Base-by-base conservation (phyloP, 495 filamentous ascomycete species). In the Aspergillus campestris region DNA sequence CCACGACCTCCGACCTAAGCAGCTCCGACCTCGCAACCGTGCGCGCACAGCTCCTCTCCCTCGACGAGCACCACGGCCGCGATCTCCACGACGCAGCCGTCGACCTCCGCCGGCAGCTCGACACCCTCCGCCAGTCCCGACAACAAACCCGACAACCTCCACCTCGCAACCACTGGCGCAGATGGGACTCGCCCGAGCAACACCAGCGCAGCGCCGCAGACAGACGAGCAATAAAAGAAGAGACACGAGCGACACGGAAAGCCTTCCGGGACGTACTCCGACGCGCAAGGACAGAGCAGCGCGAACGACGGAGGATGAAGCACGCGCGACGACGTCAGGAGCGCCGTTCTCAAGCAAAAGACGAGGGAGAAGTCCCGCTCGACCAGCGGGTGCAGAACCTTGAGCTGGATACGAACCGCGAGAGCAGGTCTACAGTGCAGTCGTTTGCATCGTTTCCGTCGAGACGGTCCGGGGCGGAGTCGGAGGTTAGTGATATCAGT, bases 101-200 rank as follows among this genome's bases (percentile, higher is more conserved):
- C 6, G 65, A 60, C 24, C 66, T 73, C 18, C 66, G 66, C 2
- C 56, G 48, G 1, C 69, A 71, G 33, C 59, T 73, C 7, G 45
- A 61, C 9, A 52, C 57, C 8, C 44, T 70, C 5, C 60, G 63
- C 45, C 58, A 66, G 28, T 65, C 67, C n/a, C 64, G 67, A 11
- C 66, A 62, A 7, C 62, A 67, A 38, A 49, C 59, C 29, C 59
- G 60, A 7, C 40, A 24, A 4, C 18, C 18, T 1, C 18, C 18
- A 2, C 18, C 18, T 18, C 44, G 52, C 12, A 55, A 38, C 12
- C 55, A 63, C 35, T 65, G 67, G 64, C 60, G 67, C 3, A 58
- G 66, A 15, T 70, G 67, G 67, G 66, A 71, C 33, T 65, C 62
- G 0, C 66, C 69, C 1, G 60, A 65, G 12, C 59, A 67, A 33